Conservation (phyloP, 2,329 filamentous ascomycete species). For the Microsporum ferrugineum region DNA sequence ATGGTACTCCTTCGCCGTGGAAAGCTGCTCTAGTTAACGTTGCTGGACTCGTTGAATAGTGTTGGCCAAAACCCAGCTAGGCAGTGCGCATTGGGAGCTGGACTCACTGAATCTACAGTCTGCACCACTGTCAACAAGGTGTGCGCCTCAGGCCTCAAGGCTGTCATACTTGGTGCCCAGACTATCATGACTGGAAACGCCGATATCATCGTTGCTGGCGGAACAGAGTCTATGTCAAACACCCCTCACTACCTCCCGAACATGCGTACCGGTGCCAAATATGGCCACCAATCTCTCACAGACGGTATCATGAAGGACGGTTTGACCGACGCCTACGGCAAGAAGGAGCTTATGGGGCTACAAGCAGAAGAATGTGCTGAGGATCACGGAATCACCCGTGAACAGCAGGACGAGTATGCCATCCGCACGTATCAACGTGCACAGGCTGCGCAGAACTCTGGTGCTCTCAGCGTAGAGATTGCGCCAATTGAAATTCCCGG, state of each 20-base stretch:
- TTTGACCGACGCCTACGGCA: slow-evolving; percentile 79
- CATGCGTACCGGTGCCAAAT: slow-evolving; percentile 81
- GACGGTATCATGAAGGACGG: slow-evolving; percentile 93
- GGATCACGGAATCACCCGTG: slow-evolving; percentile 69
- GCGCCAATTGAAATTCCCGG: slow-evolving; percentile 77
- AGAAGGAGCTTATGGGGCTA: slow-evolving; percentile 94
- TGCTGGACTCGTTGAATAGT: slow-evolving; percentile 38
- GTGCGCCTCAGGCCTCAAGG: slow-evolving; percentile 89
- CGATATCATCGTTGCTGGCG: slow-evolving; percentile 83
- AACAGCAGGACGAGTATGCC: slow-evolving; percentile 89
- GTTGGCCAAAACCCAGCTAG: slow-evolving; percentile 92
- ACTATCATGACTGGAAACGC: slow-evolving; percentile 96
- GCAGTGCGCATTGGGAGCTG: slow-evolving; percentile 83
- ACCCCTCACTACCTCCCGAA: slow-evolving; percentile 86
- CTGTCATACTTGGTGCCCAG: slow-evolving; percentile 85
- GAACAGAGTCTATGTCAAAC: slow-evolving; percentile 98
- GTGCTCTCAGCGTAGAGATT: slow-evolving; percentile 76
- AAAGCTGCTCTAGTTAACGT: not conserved
- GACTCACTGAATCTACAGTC: slow-evolving; percentile 66
- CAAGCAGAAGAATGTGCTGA: slow-evolving; percentile 81
- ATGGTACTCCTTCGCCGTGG: slow-evolving; percentile 6
- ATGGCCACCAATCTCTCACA: slow-evolving; percentile 76
- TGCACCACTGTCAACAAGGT: slow-evolving; percentile 98
- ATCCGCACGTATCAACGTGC: slow-evolving; percentile 92
- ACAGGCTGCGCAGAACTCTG: slow-evolving; percentile 69